A percentile compares a stretch with the other conserved stretches of the same genome.
Evolutionary conservation across 2,329 filamentous ascomycete genomes (phyloP).

Genomic region (Phialemonium atrogriseum): DNA sequence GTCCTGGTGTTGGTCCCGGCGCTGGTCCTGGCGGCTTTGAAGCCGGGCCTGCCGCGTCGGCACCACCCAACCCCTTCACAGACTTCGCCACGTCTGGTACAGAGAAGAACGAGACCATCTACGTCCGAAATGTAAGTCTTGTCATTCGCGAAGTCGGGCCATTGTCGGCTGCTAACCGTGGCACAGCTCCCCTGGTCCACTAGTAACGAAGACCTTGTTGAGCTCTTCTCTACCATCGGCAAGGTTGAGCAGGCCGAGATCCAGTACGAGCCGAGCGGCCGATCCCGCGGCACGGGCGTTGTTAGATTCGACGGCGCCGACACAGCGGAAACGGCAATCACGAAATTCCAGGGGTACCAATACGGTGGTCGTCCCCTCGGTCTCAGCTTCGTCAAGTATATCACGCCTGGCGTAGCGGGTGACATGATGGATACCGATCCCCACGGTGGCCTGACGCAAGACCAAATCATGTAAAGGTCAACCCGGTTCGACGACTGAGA

Average conservation of each 20-base stretch:
- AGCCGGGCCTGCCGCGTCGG: constrained; percentile 39
- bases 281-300: constrained; percentile 92
- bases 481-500: too few species aligned
- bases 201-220: constrained; percentile 93
- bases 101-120: constrained; percentile 77
- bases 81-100: constrained; percentile 83
- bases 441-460: constrained; percentile 74
- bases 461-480: constrained; percentile 98
- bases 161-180: constrained; percentile 9
- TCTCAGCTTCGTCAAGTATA: constrained; percentile 88
- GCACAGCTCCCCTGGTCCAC: constrained; percentile 91
- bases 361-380: constrained; percentile 93
- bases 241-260: constrained; percentile 99
- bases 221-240: constrained; percentile 95
- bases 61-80: constrained; percentile 82
- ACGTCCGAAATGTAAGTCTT: constrained; percentile 95
- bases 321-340: constrained; percentile 86
- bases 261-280: constrained; percentile 93
- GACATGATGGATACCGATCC: constrained; percentile 81
- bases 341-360: constrained; percentile 96
- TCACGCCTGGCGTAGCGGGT: constrained; percentile 52
- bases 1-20: constrained; percentile 34
- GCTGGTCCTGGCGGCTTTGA: constrained; percentile 38
- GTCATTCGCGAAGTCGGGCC: constrained; percentile 24
- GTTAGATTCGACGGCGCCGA: constrained; percentile 80